Evolutionary conservation across 2,329 filamentous ascomycete species (phyloP).

Genomic region (Daldinia eschscholtzii): DNA sequence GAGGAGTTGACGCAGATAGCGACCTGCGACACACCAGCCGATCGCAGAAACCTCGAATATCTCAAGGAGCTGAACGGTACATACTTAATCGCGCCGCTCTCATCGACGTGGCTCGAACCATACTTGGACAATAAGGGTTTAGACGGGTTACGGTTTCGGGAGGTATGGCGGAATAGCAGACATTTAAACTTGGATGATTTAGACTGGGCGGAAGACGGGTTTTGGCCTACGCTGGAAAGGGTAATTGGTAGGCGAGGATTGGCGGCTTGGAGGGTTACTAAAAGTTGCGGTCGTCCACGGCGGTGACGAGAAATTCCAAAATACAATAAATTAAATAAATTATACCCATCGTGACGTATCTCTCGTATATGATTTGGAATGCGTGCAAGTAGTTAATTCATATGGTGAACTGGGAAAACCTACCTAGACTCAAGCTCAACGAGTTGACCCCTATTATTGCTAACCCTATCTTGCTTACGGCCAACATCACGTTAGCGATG

Average conservation of each 20-base stretch:
- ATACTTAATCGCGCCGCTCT: constrained; percentile 79
- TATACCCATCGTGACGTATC: background rate
- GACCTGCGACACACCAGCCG: constrained; percentile 71
- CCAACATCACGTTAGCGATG: background rate
- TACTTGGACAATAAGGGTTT: constrained; percentile 71
- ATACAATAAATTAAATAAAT: constrained; percentile 34
- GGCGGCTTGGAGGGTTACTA: constrained; percentile 73
- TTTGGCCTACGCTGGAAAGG: constrained; percentile 76
- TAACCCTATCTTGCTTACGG: background rate
- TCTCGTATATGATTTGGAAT: background rate
- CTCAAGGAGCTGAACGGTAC: constrained; percentile 73
- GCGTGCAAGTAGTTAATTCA: background rate
- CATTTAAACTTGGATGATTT: constrained; percentile 85
- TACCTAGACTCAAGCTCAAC: background rate
- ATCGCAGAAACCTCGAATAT: constrained; percentile 67
- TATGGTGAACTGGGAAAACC: background rate
- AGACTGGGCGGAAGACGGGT: constrained; percentile 81
- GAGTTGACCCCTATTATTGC: background rate
- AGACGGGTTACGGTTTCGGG: constrained; percentile 72
- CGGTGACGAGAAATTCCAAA: constrained; percentile 23
- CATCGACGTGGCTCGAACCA: constrained; percentile 76
- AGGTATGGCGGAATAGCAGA: constrained; percentile 75
- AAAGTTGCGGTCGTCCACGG: constrained; percentile 62
- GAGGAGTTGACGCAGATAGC: constrained; percentile 69
- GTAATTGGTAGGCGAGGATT: constrained; percentile 75